Conservation (phyloP, 345 rosid genomes). For the Toxicodendron radicans region DNA sequence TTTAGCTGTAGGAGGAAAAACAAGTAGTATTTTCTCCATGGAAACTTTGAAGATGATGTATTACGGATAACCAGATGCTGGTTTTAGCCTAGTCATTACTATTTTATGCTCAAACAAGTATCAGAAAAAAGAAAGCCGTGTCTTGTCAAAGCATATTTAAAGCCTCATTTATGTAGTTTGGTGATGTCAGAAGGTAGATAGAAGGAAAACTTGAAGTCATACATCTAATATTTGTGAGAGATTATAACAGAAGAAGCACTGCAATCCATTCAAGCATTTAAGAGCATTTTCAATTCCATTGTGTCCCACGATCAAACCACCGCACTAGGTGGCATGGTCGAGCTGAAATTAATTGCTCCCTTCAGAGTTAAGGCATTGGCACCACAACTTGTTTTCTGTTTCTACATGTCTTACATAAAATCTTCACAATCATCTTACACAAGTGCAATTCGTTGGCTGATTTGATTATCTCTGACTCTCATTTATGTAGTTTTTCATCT, state of each 20-base stretch:
- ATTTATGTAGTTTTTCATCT: too few species aligned
- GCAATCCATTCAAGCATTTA: conserved; percentile 8
- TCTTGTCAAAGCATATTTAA: conserved; percentile 17
- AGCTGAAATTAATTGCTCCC: conserved; percentile 1
- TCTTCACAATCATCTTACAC: too few species aligned
- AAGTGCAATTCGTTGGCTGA: too few species aligned
- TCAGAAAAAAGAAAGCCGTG: neutral
- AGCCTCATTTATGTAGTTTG: conserved; percentile 42
- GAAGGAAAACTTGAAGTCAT: neutral
- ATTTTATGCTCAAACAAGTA: neutral
- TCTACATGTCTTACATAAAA: too few species aligned
- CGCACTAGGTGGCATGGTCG: neutral
- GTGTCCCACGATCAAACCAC: neutral
- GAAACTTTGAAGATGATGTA: conserved; percentile 1
- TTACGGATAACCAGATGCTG: too few species aligned
- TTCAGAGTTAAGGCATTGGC: too few species aligned
- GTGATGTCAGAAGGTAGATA: conserved; percentile 46
- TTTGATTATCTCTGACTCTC: too few species aligned
- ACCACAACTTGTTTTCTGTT: neutral
- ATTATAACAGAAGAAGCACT: neutral
- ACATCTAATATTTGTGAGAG: neutral
- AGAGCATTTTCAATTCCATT: neutral
- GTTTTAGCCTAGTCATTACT: neutral
- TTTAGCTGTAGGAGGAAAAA: neutral
- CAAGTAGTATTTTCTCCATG: conserved; percentile 35